Conservation (phyloP, 2,329 filamentous ascomycete species). For the Aspergillus sp. region DNA sequence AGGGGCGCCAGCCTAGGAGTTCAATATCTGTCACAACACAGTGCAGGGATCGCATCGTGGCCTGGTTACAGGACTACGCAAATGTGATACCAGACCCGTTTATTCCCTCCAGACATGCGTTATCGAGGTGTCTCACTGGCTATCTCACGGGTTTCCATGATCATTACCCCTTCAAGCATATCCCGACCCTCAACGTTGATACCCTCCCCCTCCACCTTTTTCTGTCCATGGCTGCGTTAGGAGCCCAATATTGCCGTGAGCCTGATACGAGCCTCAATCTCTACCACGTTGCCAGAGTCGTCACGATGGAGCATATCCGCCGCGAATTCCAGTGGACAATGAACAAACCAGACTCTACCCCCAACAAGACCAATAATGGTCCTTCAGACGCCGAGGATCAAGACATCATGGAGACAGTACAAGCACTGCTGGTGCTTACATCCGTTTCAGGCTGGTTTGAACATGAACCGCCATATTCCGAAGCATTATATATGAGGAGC, state of each 20-base stretch:
- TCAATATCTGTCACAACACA: slow-evolving; percentile 31
- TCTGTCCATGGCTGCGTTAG: slow-evolving; percentile 31
- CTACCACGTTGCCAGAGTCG: slow-evolving; percentile 30
- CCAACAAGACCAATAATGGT: neutral
- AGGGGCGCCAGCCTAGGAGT: slow-evolving; percentile 25
- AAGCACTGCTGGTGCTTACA: slow-evolving; percentile 27
- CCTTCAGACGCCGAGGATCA: slow-evolving; percentile 17
- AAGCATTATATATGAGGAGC: slow-evolving; percentile 29
- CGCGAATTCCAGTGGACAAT: slow-evolving; percentile 24
- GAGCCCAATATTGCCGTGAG: slow-evolving; percentile 33
- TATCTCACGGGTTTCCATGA: slow-evolving; percentile 34
- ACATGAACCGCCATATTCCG: slow-evolving; percentile 29
- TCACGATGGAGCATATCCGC: slow-evolving; percentile 32
- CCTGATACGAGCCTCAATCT: slow-evolving; percentile 32
- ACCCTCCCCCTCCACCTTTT: slow-evolving; percentile 24
- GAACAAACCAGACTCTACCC: neutral
- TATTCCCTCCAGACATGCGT: slow-evolving; percentile 31
- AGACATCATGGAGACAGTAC: slow-evolving; percentile 28
- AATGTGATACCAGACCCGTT: slow-evolving; percentile 28
- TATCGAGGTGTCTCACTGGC: slow-evolving; percentile 33
- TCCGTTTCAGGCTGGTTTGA: slow-evolving; percentile 33
- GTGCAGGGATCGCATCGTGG: slow-evolving; percentile 28
- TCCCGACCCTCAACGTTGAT: slow-evolving; percentile 30
- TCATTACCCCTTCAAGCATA: slow-evolving; percentile 33
- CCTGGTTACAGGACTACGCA: slow-evolving; percentile 20